A percentile compares a stretch with the other conserved stretches of the same genome.
Evolutionary conservation across 352 stramenopile genomes (phyloP).

Genomic region (Globisporangium perplexum): DNA sequence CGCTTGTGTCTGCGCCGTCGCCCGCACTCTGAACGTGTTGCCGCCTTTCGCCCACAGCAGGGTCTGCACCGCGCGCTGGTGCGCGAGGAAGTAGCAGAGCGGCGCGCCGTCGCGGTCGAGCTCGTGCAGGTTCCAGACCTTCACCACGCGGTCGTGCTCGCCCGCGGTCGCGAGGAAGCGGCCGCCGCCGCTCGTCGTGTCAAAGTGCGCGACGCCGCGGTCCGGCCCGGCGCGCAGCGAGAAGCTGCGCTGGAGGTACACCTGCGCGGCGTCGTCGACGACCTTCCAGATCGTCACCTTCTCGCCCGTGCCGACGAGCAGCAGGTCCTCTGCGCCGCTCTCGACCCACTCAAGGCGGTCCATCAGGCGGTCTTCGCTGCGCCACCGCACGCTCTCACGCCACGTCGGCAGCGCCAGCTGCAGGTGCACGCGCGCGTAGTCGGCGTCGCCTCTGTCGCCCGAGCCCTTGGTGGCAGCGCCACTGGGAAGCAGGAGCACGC

Average conservation of each 20-base stretch:
- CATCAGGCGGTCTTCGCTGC: constrained; percentile 50
- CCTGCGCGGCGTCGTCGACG: constrained; percentile 67
- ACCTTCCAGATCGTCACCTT: constrained; percentile 81
- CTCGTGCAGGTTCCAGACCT: constrained; percentile 58
- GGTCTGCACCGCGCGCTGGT: constrained; percentile 46
- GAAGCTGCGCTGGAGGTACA: constrained; percentile 77
- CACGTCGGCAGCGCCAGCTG: constrained; percentile 61
- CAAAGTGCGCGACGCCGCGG: constrained; percentile 41
- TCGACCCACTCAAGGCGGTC: constrained; percentile 74
- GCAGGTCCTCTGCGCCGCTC: constrained; percentile 57
- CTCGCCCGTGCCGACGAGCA: constrained; percentile 58
- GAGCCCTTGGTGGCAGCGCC: constrained; percentile 12
- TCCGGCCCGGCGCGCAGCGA: constrained; percentile 16
- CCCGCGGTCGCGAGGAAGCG: constrained; percentile 56
- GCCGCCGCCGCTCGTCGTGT: constrained; percentile 42
- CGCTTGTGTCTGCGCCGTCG: neutral
- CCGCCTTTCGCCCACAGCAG: constrained; percentile 49
- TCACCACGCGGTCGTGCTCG: constrained; percentile 60
- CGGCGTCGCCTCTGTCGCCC: constrained; percentile 6
- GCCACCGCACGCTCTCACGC: constrained; percentile 67
- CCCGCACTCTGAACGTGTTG: constrained; percentile 44
- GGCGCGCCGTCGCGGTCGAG: constrained; percentile 47
- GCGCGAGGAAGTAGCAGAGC: constrained; percentile 52
- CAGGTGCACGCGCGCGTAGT: constrained; percentile 70
- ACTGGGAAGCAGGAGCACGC: constrained; percentile 53